Evolutionary conservation across 208 protist genomes (phyloP), one percentile per base, ranked within the genome.

Genomic region (Kentomonas sorsogonicus): DNA sequence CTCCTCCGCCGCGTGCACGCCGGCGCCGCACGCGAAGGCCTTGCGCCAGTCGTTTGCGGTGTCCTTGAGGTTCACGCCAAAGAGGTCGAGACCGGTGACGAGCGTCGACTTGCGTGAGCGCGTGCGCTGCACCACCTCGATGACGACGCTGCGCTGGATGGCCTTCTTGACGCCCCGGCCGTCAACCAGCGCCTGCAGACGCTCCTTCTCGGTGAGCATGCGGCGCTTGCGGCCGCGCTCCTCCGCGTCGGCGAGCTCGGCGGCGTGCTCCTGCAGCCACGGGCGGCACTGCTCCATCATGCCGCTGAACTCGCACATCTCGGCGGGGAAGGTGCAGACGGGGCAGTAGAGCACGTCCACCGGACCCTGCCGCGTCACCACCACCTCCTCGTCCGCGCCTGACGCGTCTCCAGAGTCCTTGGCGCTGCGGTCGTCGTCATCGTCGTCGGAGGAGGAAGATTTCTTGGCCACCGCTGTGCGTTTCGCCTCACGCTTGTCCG

Each of bases 271-370:
- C 16, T 84, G 80, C 45, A 96, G 71, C 88, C 88, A 95, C 48
- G 86, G 85, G 7, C 85, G 79, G 63, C 91, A 96, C 70, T 94
- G 86, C 25, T 96, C 86, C 65, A 92, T 79, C 74, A 92, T 88
- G 10, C 91, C 91, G 55, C 78, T 79, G 71, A 87, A 96, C 76
- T 95, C 91, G 58, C 91, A 96, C 74, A 89, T 87, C 65, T 96
- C 91, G 0, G 87, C 84, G 0, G 91, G 91, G 36, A 96, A 94
- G 31, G 79, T 94, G 69, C 91, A 96, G 23, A 86, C 79, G 16
- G 91, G 88, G 66, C 91, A 96, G 75, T 96, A 96, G 18, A 89
- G 69, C 38, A 96, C 87, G 48, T 86, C 54, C 22, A 95, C 73
- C 9, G 88, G 74, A 15, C 57, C 55, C 45, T 76, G 51, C 1